Evolutionary conservation across 78 protist genomes (phyloP), one percentile per base, ranked within the genome.

Genomic region (Cyanophora paradoxa): DNA sequence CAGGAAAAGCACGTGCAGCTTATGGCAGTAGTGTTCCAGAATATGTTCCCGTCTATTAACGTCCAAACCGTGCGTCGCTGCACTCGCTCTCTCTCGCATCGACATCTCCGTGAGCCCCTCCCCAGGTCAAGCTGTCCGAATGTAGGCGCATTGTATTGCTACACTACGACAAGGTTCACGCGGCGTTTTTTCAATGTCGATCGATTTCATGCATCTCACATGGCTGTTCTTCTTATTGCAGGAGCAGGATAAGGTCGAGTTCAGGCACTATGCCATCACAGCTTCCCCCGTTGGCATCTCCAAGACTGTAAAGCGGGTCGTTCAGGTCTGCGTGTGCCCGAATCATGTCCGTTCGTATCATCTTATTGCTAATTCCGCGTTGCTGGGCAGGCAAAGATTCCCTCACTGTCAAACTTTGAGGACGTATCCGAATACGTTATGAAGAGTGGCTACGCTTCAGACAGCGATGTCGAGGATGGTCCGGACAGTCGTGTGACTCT

Each of bases 31-130:
- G 73, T 90, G 79, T 73, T 90, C 34, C 95, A 90, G 63, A 80
- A 78, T 72, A 52, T 90, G 77, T 90, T 90, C 83, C 95, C 95
- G 26, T 28, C 92, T 31, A 78, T 90, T n/a, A 77, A 82, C 68
- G 77, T 90, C 17, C 66, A 79, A 34, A 83, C 81, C 33, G 86
- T 86, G 54, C 2, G 39, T 54, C 37, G 2, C 14, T 34, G 31
- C n/a, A 24, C 36, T 44, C n/a, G n/a, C n/a, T n/a, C n/a, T n/a
- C n/a, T n/a, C n/a, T n/a, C n/a, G n/a, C 22, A 6, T 13, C 48
- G 10, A 6, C 10, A 13, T 42, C 22, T 13, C 48, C 48, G 48
- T 6, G 10, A n/a, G n/a, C n/a, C n/a, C n/a, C n/a, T n/a, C n/a
- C n/a, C n/a, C n/a, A 59, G 65, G 8, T 70, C 28, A 68, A 69